Base-by-base conservation (phyloP, 1,284 basidiomycete genomes). In the Ustanciosporium gigantosporum region DNA sequence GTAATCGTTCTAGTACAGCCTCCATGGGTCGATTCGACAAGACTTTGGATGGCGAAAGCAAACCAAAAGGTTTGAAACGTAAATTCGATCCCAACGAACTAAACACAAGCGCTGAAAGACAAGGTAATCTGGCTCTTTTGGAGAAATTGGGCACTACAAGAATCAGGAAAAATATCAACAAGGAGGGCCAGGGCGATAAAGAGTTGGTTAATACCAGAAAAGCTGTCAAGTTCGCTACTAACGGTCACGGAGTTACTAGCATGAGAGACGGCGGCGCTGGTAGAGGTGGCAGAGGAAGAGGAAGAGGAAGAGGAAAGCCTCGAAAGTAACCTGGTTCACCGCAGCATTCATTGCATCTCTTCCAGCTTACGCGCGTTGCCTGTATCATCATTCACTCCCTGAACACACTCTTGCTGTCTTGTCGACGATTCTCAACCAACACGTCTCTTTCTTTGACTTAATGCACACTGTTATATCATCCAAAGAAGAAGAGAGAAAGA, bases 11-110 rank as follows among this genome's bases (percentile, higher is more conserved):
- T 29, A 90, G 90, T 52, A 97, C 94, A 0, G 94, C 91, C 0
- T 91, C 88, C 66, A 87, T 97, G 87, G 94, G 94, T 66, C 80
- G 81, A 50, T 81, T 95, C 73, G 93, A 97, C 79, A 87, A 85
- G 68, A 86, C 83, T 71, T 84, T 97, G 21, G 87, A 92, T 40
- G 92, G 92, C 17, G 94, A 98, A 79, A 17, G 89, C 75, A 91
- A 90, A 78, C 58, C 61, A 6, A 67, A 66, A 36, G 91, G 93
- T 5, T 79, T 93, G 49, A 97, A 97, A 81, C 86, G 93, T 69
- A 95, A 96, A 88, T 94, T 92, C 73, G 88, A 89, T 6, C 86
- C 90, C 0, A 84, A 86, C 7, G 90, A 91, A 75, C 81, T 81
- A 11, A 82, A 88, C 2, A 81, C 83, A 5, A 79, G 81, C 2